phyloP scores from a whole-genome alignment of 192 early-diverging fungal species.

The Dissophora globulifera region DNA sequence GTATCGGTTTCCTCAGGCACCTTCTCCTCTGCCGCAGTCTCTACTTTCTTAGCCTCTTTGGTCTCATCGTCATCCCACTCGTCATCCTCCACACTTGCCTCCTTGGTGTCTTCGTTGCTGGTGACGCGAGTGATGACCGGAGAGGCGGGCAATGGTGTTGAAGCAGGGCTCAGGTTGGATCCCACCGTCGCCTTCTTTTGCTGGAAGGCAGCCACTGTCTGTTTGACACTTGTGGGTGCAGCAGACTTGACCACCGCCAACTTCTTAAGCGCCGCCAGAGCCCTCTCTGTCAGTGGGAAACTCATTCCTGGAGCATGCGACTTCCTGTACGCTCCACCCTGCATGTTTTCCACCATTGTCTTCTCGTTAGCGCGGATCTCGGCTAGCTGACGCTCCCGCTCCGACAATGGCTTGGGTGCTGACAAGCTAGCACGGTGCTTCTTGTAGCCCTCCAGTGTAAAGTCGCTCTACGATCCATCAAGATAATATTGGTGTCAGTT shows the following conservation, averaged over 20 bases:
- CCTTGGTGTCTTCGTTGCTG: slow-evolving; percentile 1
- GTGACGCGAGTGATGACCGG: slow-evolving; percentile 25
- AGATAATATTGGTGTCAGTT: no score
- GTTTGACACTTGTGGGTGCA: not conserved
- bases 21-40: slow-evolving; percentile 10
- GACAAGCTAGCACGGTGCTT: slow-evolving; percentile 67
- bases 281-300: slow-evolving; percentile 70
- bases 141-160: slow-evolving; percentile 42
- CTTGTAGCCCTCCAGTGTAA: slow-evolving; percentile 72
- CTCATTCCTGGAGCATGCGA: slow-evolving; percentile 73
- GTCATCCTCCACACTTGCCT: slow-evolving; percentile 26
- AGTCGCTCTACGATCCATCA: slow-evolving; percentile 63
- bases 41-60: slow-evolving; percentile 4
- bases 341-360: slow-evolving; percentile 52
- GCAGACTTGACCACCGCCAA: slow-evolving; percentile 57
- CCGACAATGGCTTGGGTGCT: slow-evolving; percentile 83
- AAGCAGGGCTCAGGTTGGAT: slow-evolving; percentile 45
- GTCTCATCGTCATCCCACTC: slow-evolving; percentile 46
- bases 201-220: slow-evolving; percentile 15
- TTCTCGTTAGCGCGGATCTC: slow-evolving; percentile 70
- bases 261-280: slow-evolving; percentile 66
- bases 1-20: no score
- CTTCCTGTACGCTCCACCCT: slow-evolving; percentile 67
- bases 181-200: slow-evolving; percentile 29
- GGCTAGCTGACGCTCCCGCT: slow-evolving; percentile 84